Base-by-base conservation (phyloP, 257 asterid genomes). In the Nicotiana tabacum region DNA sequence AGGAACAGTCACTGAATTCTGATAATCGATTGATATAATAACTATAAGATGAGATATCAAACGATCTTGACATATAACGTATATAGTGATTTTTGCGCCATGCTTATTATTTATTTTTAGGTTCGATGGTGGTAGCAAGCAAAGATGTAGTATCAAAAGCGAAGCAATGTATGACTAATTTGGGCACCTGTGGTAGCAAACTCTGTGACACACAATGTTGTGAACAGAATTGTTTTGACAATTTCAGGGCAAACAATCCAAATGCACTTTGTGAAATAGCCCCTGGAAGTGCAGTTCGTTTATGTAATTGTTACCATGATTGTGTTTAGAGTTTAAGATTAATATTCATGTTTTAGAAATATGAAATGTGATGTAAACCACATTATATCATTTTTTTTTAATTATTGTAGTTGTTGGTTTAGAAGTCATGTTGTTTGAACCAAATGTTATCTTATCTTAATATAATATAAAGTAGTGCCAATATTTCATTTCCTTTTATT, bases 221-320 rank as follows among this genome's bases (percentile, higher is more conserved):
- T 43, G 2, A 48, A 43, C 8, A 1, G 0, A 70, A 21, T 10
- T 70, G 78, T 43, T 43, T 21, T 13, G 6, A 11, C 2, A 27
- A 39, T 2, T 70, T 70, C 3, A 39, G 3, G 77, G 1, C n/a
- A 21, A 39, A 6, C 46, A 10, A 43, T 15, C 78, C 78, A 43
- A 70, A 5, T n/a, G n/a, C 35, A 39, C 3, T 70, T 43, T 70
- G 78, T 21, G 78, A 70, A 10, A 4, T 9, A n/a, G 0, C 5
- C 15, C 55, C 32, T 4, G 77, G 77, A 18, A 39, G 3, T 37
- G 2, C 30, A 37, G 4, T 1, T n/a, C 58, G 57, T 70, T 70
- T 70, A 70, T 70, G 78, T 18, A 46, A 24, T 72, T 72, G 79
- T 72, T 72, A 72, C 11, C 79, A 72, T 46, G 35, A 29, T 24